Evolutionary conservation across 1,284 basidiomycete species (phyloP).

Genomic region (Sanghuangporus baumii): DNA sequence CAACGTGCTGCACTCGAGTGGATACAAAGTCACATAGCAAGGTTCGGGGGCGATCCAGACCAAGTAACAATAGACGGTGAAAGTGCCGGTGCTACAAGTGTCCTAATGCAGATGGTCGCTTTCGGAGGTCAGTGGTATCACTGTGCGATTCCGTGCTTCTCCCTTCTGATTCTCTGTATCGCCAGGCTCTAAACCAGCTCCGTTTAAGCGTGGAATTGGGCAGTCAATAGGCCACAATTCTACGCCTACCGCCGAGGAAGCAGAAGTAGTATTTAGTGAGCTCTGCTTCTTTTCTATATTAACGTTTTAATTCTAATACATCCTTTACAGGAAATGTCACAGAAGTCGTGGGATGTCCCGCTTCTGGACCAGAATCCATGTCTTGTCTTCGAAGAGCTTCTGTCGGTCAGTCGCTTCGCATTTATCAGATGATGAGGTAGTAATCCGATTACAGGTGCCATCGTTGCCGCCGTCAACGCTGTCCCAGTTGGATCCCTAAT

Average conservation of each 20-base stretch:
- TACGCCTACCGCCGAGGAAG: constrained; percentile 27
- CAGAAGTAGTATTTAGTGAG: constrained; percentile 31
- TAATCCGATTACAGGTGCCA: constrained; percentile 24
- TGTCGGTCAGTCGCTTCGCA: constrained; percentile 24
- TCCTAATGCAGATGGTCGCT: constrained; percentile 38
- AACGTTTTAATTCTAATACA: constrained; percentile 14
- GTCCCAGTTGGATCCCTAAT: constrained; percentile 26
- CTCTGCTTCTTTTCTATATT: neutral
- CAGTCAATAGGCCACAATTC: constrained; percentile 41
- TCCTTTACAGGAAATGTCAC: constrained; percentile 28
- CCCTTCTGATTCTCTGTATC: neutral
- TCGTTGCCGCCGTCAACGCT: constrained; percentile 36
- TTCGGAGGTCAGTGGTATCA: constrained; percentile 30
- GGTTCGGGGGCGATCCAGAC: constrained; percentile 38
- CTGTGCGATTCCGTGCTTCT: neutral
- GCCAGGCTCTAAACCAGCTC: constrained; percentile 30
- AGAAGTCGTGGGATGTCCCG: constrained; percentile 30
- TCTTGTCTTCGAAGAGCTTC: constrained; percentile 36
- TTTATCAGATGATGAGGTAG: neutral
- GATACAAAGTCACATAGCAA: constrained; percentile 38
- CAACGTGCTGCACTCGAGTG: constrained; percentile 42
- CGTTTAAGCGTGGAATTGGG: constrained; percentile 35
- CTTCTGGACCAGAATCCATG: constrained; percentile 27
- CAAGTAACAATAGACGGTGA: constrained; percentile 40
- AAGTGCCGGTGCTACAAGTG: constrained; percentile 39